These are phyloP conservation scores for Gossypium mustelinum DNA, from an alignment of 345 rosid genomes.

Conservation along the genomic window DNA sequence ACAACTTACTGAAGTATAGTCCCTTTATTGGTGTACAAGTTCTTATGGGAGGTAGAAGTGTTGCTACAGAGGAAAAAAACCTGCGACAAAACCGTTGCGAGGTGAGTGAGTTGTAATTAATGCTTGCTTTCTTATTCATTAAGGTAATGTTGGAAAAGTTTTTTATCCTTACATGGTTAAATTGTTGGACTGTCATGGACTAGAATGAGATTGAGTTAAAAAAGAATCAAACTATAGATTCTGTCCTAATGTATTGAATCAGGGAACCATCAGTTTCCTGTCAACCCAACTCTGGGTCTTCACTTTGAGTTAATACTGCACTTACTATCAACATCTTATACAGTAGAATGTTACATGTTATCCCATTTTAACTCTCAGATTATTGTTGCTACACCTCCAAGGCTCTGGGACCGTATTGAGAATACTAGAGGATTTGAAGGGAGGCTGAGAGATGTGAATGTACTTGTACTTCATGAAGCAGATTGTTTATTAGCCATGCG, in stretches of 20 bases:
- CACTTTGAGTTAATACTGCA: background rate
- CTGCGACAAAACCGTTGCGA: conserved; percentile 82
- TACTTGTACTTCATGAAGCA: conserved; percentile 94
- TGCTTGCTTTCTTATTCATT: background rate
- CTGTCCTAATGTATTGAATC: background rate
- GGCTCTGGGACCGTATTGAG: conserved; percentile 89
- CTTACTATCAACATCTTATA: background rate
- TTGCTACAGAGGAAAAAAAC: conserved; percentile 61
- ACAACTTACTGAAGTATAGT: conserved; percentile 71
- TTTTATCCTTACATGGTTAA: conserved; percentile 6
- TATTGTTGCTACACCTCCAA: conserved; percentile 87
- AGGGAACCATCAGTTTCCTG: background rate
- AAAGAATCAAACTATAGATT: background rate
- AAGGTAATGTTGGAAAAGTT: background rate
- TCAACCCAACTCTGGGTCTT: conserved; percentile 8
- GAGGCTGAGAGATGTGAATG: conserved; percentile 86
- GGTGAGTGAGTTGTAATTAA: conserved; percentile 36
- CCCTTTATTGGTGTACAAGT: conserved; percentile 84
- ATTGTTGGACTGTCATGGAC: background rate
- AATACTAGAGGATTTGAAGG: conserved; percentile 91
- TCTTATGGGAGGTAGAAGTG: conserved; percentile 94
- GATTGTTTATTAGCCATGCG: conserved; percentile 95
- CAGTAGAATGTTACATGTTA: background rate
- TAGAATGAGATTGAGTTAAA: conserved; percentile 6
- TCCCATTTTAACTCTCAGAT: background rate